Conservation (phyloP, 306 rosid species). For the Sindora glabra region DNA sequence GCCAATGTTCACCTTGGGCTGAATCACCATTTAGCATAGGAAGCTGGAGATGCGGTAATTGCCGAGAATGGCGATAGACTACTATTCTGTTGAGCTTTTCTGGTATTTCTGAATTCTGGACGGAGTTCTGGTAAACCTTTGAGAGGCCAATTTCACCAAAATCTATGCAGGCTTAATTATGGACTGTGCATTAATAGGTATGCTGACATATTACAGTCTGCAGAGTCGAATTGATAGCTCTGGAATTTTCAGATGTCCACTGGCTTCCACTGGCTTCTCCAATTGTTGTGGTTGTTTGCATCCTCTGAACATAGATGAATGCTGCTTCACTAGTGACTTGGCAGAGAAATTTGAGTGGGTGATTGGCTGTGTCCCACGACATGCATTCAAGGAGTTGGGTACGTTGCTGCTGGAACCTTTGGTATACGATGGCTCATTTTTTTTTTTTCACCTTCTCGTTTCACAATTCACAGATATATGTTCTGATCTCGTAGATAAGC, state of each 20-base stretch:
- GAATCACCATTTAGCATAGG: constrained; percentile 31
- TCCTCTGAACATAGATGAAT: background rate
- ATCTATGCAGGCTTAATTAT: background rate
- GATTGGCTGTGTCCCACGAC: constrained; percentile 4
- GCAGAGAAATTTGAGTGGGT: background rate
- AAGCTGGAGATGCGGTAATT: constrained; percentile 64
- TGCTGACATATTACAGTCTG: background rate
- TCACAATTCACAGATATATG: constrained; percentile 12
- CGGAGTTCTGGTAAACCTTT: background rate
- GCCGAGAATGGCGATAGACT: constrained; percentile 71
- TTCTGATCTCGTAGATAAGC: constrained; percentile 34
- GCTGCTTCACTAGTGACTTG: background rate
- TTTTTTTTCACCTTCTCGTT: background rate
- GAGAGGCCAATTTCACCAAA: background rate
- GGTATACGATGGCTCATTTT: background rate
- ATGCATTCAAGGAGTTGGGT: background rate
- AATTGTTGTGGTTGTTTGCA: background rate
- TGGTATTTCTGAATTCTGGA: constrained; percentile 4
- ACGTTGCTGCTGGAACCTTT: constrained; percentile 2
- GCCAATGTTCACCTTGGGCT: constrained; percentile 59
- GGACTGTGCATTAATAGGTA: background rate
- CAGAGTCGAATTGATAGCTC: background rate
- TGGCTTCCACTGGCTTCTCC: background rate
- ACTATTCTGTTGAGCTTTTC: constrained; percentile 5
- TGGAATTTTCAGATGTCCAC: too few species aligned